phyloP scores from a whole-genome alignment of 2,329 filamentous ascomycete species.

The Phaeosphaeriaceae sp. region DNA sequence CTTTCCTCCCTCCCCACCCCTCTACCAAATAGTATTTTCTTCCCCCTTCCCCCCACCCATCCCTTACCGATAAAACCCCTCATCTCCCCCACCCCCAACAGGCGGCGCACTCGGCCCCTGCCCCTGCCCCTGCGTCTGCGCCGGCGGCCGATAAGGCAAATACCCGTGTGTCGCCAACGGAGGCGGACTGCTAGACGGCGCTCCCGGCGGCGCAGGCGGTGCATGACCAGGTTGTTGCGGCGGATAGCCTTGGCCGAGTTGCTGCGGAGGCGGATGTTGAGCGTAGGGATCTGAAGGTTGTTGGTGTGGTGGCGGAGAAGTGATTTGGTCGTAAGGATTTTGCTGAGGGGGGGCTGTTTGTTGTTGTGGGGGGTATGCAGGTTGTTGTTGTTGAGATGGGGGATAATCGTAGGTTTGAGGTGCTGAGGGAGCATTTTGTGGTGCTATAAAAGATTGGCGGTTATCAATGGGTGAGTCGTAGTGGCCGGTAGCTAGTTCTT shows the following conservation, averaged over 20 bases:
- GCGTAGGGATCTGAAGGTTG: constrained; percentile 39
- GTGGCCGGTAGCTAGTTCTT: constrained; percentile 55
- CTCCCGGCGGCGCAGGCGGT: constrained; percentile 38
- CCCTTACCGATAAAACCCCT: constrained; percentile 36
- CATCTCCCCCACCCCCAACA: constrained; percentile 41
- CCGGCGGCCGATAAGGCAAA: constrained; percentile 43
- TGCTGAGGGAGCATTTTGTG: constrained; percentile 34
- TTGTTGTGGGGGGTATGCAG: constrained; percentile 36
- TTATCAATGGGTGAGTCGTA: constrained; percentile 57
- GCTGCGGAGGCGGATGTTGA: constrained; percentile 35
- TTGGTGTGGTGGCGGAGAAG: constrained; percentile 35
- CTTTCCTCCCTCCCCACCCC: background rate
- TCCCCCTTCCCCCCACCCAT: background rate
- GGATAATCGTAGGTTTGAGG: constrained; percentile 38
- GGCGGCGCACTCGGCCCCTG: constrained; percentile 38
- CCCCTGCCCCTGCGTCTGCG: constrained; percentile 16
- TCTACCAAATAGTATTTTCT: too few relatives aligned
- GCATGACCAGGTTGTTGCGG: constrained; percentile 42
- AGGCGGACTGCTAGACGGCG: constrained; percentile 19
- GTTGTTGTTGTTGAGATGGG: constrained; percentile 16
- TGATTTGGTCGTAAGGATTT: constrained; percentile 36
- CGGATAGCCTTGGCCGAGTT: constrained; percentile 38
- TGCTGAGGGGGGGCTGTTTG: constrained; percentile 21
- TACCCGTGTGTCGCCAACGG: constrained; percentile 35
- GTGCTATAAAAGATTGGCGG: constrained; percentile 47